phyloP scores from a whole-genome alignment of 768 basidiomycete genomes.

The Boletus sp. region DNA sequence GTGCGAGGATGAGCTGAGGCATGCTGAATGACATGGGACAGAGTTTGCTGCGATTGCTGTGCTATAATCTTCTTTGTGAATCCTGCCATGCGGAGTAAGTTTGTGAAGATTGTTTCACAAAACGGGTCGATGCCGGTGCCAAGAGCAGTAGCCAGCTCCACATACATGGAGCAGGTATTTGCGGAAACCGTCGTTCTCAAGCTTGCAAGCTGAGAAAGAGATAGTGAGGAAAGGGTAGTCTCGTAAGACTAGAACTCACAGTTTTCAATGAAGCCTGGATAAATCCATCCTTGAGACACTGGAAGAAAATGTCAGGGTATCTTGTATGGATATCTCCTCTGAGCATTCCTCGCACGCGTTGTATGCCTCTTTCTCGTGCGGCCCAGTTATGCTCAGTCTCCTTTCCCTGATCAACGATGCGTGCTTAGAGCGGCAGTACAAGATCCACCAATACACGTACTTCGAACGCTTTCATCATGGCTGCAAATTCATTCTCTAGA shows the following conservation, averaged over 20 bases:
- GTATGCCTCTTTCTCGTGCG: slow-evolving; percentile 70
- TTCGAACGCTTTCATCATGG: slow-evolving; percentile 79
- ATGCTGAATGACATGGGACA: slow-evolving; percentile 63
- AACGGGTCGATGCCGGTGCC: slow-evolving; percentile 71
- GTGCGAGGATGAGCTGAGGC: slow-evolving; percentile 69
- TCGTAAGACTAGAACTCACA: slow-evolving; percentile 43
- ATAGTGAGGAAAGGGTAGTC: not conserved
- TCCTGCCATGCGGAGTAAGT: slow-evolving; percentile 80
- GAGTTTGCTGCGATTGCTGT: slow-evolving; percentile 75
- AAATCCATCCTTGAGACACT: slow-evolving; percentile 71
- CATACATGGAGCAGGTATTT: slow-evolving; percentile 74
- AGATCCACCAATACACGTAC: slow-evolving; percentile 36
- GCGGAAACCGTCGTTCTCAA: slow-evolving; percentile 86
- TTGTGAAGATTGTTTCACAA: slow-evolving; percentile 71
- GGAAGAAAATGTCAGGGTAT: slow-evolving; percentile 71
- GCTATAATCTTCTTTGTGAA: slow-evolving; percentile 92
- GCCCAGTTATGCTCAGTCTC: slow-evolving; percentile 98
- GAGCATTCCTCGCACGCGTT: slow-evolving; percentile 83
- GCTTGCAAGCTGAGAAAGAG: slow-evolving; percentile 62
- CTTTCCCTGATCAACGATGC: slow-evolving; percentile 61
- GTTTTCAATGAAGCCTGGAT: slow-evolving; percentile 83
- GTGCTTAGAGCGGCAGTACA: not conserved
- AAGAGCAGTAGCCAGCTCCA: slow-evolving; percentile 67
- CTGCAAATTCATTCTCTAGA: slow-evolving; percentile 78
- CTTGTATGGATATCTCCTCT: slow-evolving; percentile 77